Conservation (phyloP, 129 eudicot genomes). For the Kitagawia praeruptora region DNA sequence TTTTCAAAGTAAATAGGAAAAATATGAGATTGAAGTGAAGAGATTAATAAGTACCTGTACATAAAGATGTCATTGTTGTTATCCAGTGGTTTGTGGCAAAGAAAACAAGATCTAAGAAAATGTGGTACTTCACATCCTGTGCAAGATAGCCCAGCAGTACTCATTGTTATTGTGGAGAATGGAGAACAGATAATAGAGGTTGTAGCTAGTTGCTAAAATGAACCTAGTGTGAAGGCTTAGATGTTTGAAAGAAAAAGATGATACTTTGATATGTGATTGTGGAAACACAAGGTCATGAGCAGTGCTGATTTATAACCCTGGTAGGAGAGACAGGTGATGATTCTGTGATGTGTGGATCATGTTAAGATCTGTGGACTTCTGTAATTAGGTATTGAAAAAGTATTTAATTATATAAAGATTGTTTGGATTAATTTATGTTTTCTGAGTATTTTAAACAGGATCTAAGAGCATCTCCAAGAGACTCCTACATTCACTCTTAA, state of each 20-base stretch:
- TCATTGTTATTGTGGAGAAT: conserved; percentile 26
- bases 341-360: conserved; percentile 13
- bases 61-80: conserved; percentile 73
- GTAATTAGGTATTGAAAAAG: not conserved
- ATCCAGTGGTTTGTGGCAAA: conserved; percentile 52
- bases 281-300: conserved; percentile 4
- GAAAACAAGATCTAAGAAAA: conserved; percentile 71
- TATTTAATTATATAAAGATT: too few species aligned
- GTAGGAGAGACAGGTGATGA: conserved; percentile 7
- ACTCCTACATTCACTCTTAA: too few species aligned
- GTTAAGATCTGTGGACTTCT: conserved; percentile 4
- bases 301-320: conserved; percentile 23
- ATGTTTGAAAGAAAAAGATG: conserved; percentile 10
- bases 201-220: conserved; percentile 16
- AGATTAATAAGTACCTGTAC: conserved; percentile 46
- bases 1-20: not conserved
- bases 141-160: conserved; percentile 28
- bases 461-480: too few species aligned
- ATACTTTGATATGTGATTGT: not conserved
- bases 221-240: conserved; percentile 19
- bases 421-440: not conserved
- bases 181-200: not conserved
- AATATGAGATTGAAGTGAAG: too few species aligned
- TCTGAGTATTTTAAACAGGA: not conserved
- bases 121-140: conserved; percentile 44